phyloP scores from a whole-genome alignment of 257 asterid genomes.

The Rauvolfia tetraphylla region DNA sequence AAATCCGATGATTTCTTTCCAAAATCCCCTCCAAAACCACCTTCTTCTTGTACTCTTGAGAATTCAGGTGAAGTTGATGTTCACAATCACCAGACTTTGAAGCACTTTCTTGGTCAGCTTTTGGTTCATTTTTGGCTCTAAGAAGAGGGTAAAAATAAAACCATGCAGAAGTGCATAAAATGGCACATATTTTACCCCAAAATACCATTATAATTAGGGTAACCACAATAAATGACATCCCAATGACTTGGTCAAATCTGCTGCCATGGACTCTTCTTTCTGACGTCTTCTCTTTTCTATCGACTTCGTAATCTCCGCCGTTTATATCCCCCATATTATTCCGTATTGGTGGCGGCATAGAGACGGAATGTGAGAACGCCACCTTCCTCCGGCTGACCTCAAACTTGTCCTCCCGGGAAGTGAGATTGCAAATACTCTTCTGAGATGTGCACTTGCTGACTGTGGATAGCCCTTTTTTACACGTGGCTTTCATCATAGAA shows the following conservation, averaged over 20 bases:
- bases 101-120: neutral
- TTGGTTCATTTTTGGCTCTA: neutral
- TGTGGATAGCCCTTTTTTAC: neutral
- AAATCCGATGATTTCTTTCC: slow-evolving; percentile 22
- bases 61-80: neutral
- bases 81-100: neutral
- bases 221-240: slow-evolving; percentile 29
- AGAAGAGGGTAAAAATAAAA: slow-evolving; percentile 26
- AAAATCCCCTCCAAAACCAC: slow-evolving; percentile 38
- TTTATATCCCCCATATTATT: neutral
- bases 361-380: slow-evolving; percentile 11
- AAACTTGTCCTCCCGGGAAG: slow-evolving; percentile 1
- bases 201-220: slow-evolving; percentile 30
- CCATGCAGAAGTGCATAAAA: slow-evolving; percentile 39
- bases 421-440: neutral
- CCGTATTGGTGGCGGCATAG: slow-evolving; percentile 17
- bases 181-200: slow-evolving; percentile 43
- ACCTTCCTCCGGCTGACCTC: neutral
- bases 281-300: neutral
- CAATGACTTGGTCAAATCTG: slow-evolving; percentile 24
- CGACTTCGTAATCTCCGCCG: slow-evolving; percentile 1
- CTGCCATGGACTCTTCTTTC: neutral
- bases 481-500: neutral
- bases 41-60: slow-evolving; percentile 29
- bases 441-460: slow-evolving; percentile 3